These are phyloP conservation scores for Neurospora terricola DNA, from an alignment of 495 filamentous ascomycete species.

Conservation along the genomic window DNA sequence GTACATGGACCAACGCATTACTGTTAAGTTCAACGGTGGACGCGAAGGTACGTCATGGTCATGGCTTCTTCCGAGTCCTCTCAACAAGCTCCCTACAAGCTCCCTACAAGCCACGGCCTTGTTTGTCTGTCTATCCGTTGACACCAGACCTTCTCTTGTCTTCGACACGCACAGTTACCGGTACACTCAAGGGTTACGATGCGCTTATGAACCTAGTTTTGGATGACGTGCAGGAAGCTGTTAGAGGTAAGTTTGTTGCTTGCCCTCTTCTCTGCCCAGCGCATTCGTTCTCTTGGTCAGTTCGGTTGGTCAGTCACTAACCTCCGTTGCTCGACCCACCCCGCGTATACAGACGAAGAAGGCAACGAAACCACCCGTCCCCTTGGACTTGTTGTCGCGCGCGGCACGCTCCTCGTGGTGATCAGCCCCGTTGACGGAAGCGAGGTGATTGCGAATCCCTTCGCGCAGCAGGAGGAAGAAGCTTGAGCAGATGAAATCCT, in stretches of 20 bases:
- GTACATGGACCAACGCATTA: slow-evolving; percentile 92
- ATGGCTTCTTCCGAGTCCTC: not conserved
- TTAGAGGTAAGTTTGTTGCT: slow-evolving; percentile 54
- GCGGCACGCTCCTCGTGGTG: slow-evolving; percentile 83
- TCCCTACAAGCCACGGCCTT: not conserved
- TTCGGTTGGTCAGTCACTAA: no score
- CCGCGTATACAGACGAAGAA: slow-evolving; percentile 91
- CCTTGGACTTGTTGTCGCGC: slow-evolving; percentile 82
- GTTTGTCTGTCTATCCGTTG: not conserved
- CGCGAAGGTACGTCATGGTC: slow-evolving; percentile 59
- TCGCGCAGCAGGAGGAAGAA: slow-evolving; percentile 57
- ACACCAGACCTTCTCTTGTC: not conserved
- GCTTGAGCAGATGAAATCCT: not conserved
- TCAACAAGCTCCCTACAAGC: not conserved
- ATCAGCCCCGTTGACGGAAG: slow-evolving; percentile 91
- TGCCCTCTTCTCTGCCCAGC: not conserved
- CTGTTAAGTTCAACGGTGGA: slow-evolving; percentile 93
- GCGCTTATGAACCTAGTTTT: slow-evolving; percentile 96
- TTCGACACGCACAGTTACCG: slow-evolving; percentile 50
- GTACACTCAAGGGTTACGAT: slow-evolving; percentile 88
- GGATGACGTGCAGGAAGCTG: slow-evolving; percentile 82
- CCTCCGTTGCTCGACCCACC: no score
- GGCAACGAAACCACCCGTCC: slow-evolving; percentile 76
- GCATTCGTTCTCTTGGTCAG: not conserved
- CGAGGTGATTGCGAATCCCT: slow-evolving; percentile 92